Evolutionary conservation across 2,329 filamentous ascomycete genomes (phyloP), one percentile per base, ranked within the genome.

Genomic region (Colletotrichum destructivum): DNA sequence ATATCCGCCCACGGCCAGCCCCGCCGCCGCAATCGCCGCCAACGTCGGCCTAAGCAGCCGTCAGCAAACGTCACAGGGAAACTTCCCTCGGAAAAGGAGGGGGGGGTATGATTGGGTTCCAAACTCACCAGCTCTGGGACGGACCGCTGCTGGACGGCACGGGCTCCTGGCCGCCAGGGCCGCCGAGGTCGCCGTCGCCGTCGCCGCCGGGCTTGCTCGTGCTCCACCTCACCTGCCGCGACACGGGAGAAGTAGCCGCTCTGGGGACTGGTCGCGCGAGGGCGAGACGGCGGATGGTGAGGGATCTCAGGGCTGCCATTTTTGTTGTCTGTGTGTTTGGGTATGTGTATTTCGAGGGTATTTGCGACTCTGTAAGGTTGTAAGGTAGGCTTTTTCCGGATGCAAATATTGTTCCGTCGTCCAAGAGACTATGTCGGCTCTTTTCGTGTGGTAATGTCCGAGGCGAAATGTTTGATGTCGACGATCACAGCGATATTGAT

Each of bases 101-200:
- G 15, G 8, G 16, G 0, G 21, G 9, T 23, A 23, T 23, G 12
- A 0, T 0, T 15, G n/a, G 23, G 35, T 8, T 40, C 21, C 1
- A 3, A 35, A 31, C 31, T 26, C 55, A 74, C 72, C 65, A 70
- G 55, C 71, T 72, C 35, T 74, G 72, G 5, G 62, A 54, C 2
- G 31, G 5, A 4, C 67, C 62, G 46, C 67, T 67, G 8, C 12
- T 54, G 0, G 67, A 31, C 31, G 71, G 71, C 9, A 73, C 21
- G 1, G 70, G 66, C 15, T 74, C 72, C 46, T 74, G 72, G 1
- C 72, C 72, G 1, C 66, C 66, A 16, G 72, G 72, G 0, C 70
- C 73, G 18, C 71, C 73, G 40, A 74, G 60, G 31, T 73, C 71
- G 26, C 72, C 71, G 8, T 72, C 69, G 2, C 62, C 54, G 7